These are phyloP conservation scores for Zygoascus sp. DNA, from an alignment of 1,139 yeast species.

Conservation along the genomic window DNA sequence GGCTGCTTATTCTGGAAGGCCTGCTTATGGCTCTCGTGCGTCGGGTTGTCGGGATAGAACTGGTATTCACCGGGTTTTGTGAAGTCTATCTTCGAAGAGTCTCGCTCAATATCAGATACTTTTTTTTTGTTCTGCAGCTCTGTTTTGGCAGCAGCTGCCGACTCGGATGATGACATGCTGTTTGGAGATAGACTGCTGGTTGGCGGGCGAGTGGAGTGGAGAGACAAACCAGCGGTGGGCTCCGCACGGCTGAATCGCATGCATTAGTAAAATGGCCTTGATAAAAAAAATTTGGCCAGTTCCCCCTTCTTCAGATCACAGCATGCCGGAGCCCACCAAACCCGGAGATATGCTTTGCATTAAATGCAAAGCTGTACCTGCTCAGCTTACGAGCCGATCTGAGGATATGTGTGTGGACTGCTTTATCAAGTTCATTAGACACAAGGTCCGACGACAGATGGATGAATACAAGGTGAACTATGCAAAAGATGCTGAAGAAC, in stretches of 20 bases:
- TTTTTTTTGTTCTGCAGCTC: not conserved
- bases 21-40: conserved; percentile 55
- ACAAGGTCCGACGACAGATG: conserved; percentile 79
- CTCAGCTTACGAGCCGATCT: conserved; percentile 56
- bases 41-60: conserved; percentile 82
- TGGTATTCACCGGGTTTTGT: conserved; percentile 52
- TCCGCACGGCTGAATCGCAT: not conserved
- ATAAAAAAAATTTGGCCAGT: conserved; percentile 1
- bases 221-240: not conserved
- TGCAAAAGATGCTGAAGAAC: conserved; percentile 18
- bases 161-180: not conserved
- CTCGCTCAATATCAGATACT: conserved; percentile 28
- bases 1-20: conserved; percentile 66
- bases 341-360: conserved; percentile 18
- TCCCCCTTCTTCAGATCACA: not conserved
- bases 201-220: not conserved
- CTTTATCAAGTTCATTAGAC: conserved; percentile 64
- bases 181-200: no score
- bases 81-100: conserved; percentile 52
- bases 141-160: not conserved
- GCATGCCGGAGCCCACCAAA: conserved; percentile 1
- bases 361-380: conserved; percentile 50
- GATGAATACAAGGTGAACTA: conserved; percentile 68
- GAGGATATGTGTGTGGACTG: conserved; percentile 68
- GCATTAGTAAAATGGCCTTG: no score